Evolutionary conservation across 352 stramenopile species (phyloP), one percentile per base, ranked within the genome.

Genomic region (Pythium phragmitis): DNA sequence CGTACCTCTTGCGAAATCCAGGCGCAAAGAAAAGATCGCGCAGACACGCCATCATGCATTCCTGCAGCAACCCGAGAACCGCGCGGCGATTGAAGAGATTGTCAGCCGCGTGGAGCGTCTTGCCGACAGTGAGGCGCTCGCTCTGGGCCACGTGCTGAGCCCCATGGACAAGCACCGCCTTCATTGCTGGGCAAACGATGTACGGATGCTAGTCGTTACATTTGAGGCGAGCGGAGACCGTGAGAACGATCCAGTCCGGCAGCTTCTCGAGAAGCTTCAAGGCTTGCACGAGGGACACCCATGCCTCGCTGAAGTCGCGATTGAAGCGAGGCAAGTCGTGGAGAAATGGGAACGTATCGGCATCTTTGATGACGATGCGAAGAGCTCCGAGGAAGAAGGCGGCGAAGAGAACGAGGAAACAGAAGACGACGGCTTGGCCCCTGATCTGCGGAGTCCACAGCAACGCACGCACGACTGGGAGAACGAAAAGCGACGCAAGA

Each of bases 81-180:
- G 72, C 17, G 61, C 64, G 9, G 60, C 66, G 8, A 51, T 91
- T n/a, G 30, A 80, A 2, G 49, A 53, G n/a, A 77, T 89, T 26
- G 63, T 79, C 14, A 69, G 77, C 34, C 66, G 51, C 11, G 73
- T 91, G 16, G 74, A 74, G 16, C 70, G 76, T 2, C 59, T 89
- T 14, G 70, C 69, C 0, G 73, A 73, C 9, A 54, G 52, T 43
- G 51, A 68, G 3, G 52, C 62, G 16, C 36, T 57, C 42, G 19
- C 68, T 7, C 36, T 67, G 37, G 60, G 57, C 7, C 49, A 60
- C 48, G 43, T 55, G 39, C 60, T 79, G 17, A 86, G 74, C 49
- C 76, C 78, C 13, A 81, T 89, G 69, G 82, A 89, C 33, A 71
- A 72, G n/a, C 65, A 72, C n/a, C 73, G 72, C 28, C 68, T 91